Evolutionary conservation across 2,329 filamentous ascomycete species (phyloP), one percentile per base, ranked within the genome.

Genomic region (Hypoxylon sp.): DNA sequence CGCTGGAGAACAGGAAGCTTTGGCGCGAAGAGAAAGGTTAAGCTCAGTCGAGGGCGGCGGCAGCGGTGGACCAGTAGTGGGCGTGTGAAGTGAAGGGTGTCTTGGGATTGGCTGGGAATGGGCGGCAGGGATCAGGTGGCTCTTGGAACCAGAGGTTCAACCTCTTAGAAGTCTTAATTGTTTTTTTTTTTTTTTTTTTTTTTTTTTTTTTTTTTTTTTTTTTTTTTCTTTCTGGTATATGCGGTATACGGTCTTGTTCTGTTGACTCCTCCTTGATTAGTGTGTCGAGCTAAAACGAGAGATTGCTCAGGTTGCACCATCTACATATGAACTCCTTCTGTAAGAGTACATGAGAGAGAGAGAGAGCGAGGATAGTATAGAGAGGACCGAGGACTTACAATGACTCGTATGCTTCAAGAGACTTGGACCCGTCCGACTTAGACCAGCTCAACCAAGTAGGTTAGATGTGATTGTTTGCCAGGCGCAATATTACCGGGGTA

Each of bases 21-120:
- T 64, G 69, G 71, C 70, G 70, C 66, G 64, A 67, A 64, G 61
- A 62, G 62, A 61, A 63, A 55, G 66, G 59, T 64, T 49, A 59
- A 71, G 65, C 63, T 62, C 52, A 56, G 56, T 64, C 64, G 15
- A 68, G 54, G 66, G 68, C 67, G 69, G 71, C 71, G 71, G 72
- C 67, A 71, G 68, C 61, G 62, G 67, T 71, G 69, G 67, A 49
- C 65, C 67, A 70, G 68, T 68, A 44, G 60, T 57, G 64, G 64
- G 54, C 57, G 69, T 59, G 69, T 56, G 56, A 66, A 56, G 55
- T 56, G 64, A 64, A 65, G 59, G 53, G 30, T 53, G 62, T 57
- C 62, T 47, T 57, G 56, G 68, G 67, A 73, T 71, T 73, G 70
- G 71, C 56, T 70, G 55, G 24, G 54, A 60, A 51, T 34, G 63